Percentiles rank a stretch among this genome's conserved stretches.
phyloP scores from a whole-genome alignment of 2,329 filamentous ascomycete genomes.

The Tolypocladium amazonense region DNA sequence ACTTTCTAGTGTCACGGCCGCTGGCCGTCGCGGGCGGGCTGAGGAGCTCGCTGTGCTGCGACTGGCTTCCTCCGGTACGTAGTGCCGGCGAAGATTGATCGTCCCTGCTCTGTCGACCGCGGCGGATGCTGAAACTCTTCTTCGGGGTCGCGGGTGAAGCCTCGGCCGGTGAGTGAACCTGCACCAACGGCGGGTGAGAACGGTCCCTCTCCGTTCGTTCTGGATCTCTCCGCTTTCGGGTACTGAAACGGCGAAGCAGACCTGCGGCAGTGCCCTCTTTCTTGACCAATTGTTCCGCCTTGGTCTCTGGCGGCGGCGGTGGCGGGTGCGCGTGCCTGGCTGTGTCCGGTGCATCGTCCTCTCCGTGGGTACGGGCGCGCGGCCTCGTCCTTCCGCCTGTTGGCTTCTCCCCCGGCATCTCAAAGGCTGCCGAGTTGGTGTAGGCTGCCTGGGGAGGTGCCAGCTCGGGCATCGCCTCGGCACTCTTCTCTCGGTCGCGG shows the following conservation, averaged over 20 bases:
- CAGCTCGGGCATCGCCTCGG: conserved; percentile 57
- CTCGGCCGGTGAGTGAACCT: conserved; percentile 69
- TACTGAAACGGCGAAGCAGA: conserved; percentile 82
- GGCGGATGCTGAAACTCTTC: conserved; percentile 81
- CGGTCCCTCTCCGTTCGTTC: conserved; percentile 52
- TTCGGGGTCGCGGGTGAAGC: conserved; percentile 48
- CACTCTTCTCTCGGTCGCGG: conserved; percentile 24
- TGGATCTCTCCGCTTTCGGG: conserved; percentile 62
- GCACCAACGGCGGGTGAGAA: conserved; percentile 62
- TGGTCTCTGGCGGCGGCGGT: conserved; percentile 40
- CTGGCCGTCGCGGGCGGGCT: conserved; percentile 59
- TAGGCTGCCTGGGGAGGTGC: conserved; percentile 75
- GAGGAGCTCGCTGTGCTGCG: conserved; percentile 68
- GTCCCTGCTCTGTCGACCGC: conserved; percentile 42
- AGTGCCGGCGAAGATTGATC: conserved; percentile 34
- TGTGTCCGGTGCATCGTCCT: conserved; percentile 73
- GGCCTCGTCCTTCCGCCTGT: conserved; percentile 76
- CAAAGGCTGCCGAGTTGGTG: conserved; percentile 75
- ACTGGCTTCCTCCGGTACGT: conserved; percentile 51
- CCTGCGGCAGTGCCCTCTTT: conserved; percentile 84
- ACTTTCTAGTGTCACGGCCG: conserved; percentile 47
- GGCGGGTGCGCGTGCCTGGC: conserved; percentile 18
- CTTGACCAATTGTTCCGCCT: conserved; percentile 52
- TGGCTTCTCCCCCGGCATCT: conserved; percentile 80
- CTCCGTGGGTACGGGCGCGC: conserved; percentile 83